These are phyloP conservation scores for Chaetomium cochliodes DNA, from an alignment of 495 filamentous ascomycete species.

Conservation along the genomic window DNA sequence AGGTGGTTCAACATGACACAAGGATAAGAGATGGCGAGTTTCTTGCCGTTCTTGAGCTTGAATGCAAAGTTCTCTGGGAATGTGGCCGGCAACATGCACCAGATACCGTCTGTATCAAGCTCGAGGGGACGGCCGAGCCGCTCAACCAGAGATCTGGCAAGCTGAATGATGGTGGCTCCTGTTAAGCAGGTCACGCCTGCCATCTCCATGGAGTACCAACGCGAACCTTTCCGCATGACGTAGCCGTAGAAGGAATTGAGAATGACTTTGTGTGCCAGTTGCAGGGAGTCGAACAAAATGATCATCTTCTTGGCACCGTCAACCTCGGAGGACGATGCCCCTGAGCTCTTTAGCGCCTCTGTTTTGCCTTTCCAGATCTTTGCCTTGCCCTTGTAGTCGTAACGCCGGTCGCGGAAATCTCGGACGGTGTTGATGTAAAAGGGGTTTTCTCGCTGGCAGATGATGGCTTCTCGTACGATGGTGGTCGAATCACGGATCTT, in stretches of 20 bases:
- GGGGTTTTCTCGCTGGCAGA: conserved; percentile 96
- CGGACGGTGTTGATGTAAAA: conserved; percentile 98
- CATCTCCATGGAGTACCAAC: conserved; percentile 99
- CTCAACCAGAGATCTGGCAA: conserved; percentile 92
- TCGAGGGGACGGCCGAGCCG: conserved; percentile 90
- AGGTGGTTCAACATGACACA: conserved; percentile 99
- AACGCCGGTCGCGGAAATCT: conserved; percentile 91
- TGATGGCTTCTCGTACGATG: conserved; percentile 92
- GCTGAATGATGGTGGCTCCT: conserved; percentile 94
- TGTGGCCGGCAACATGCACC: conserved; percentile 97
- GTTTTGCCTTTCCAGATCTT: conserved; percentile 99
- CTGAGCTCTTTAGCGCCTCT: conserved; percentile 76
- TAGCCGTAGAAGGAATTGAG: conserved; percentile 99
- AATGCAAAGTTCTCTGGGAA: conserved; percentile 98
- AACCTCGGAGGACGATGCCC: conserved; percentile 72
- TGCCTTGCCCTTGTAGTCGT: conserved; percentile 96
- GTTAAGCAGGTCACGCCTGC: conserved; percentile 97
- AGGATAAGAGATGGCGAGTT: conserved; percentile 90
- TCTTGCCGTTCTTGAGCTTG: conserved; percentile 91
- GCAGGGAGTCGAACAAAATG: conserved; percentile 89
- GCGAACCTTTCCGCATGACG: conserved; percentile 97
- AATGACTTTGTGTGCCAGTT: conserved; percentile 98
- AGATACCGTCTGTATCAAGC: conserved; percentile 99
- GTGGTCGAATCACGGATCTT: conserved; percentile 96
- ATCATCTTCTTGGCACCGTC: conserved; percentile 99